Evolutionary conservation across 805 yeast species (phyloP), one percentile per base, ranked within the genome.

Genomic region (Barnettozyma californica): DNA sequence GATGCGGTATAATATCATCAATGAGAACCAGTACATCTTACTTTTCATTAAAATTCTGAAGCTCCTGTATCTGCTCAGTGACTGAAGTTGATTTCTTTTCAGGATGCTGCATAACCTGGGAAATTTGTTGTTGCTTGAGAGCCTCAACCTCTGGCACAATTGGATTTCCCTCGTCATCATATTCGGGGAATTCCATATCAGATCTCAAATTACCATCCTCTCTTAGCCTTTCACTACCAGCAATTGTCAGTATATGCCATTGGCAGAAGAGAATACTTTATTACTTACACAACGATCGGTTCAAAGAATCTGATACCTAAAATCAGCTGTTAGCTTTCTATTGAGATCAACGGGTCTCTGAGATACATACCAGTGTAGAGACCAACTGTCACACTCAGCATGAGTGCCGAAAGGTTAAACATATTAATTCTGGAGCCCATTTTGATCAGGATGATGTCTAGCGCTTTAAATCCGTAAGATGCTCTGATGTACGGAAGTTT

Each of bases 271-370:
- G 33, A 29, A 29, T 16, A 29, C 3, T n/a, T n/a, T 29, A 8
- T 29, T 10, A 76, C 83, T 59, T 70, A 77, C 82, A 85, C 75
- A 3, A 86, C 76, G 16, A 86, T 63, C 2, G 95, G 95, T 56
- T 83, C 83, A 70, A 87, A 86, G 66, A 86, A 86, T 60, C 75
- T 78, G 48, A 79, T 66, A 3, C 87, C 87, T 43, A 29, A 25
- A 23, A 16, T 26, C 9, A 16, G 2, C 16, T 26, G 43, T 40
- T 40, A 40, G 43, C 23, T 2, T 40, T 23, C 21, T 19, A 8
- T n/a, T 18, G 9, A 19, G 33, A 29, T 29, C 33, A 29, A 29
- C 16, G n/a, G 11, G 33, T 16, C 11, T 26, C 29, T 8, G 33
- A 20, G 23, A 21, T 27, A 52, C 64, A 27, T 53, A 46, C 75